Base-by-base conservation (phyloP, 495 filamentous ascomycete genomes). In the Aspergillus funiculosus region DNA sequence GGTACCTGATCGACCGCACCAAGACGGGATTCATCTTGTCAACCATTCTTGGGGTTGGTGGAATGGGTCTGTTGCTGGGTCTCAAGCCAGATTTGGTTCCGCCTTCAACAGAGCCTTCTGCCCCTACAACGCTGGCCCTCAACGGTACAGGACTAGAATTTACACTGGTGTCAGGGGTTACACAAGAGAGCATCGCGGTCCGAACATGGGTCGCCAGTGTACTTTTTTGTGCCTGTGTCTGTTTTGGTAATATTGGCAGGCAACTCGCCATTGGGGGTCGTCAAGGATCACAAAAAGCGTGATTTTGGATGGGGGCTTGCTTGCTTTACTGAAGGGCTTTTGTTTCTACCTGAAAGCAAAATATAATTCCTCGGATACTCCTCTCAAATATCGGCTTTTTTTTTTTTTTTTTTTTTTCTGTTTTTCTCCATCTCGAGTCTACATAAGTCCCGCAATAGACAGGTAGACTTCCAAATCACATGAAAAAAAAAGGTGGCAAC, bases 171-270 rank as follows among this genome's bases (percentile, higher is more conserved):
- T 77, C 77, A 5, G 55, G 81, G 2, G 69, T 86, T 5, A 83
- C 76, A 30, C 79, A 84, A 50, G 89, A 94, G 62, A 83, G 71
- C 44, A 66, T 95, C 17, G 91, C 86, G 9, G 82, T 83, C 26
- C 77, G 77, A 21, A 86, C 87, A 7, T 98, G 92, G 91, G 79
- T 95, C 52, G 73, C 87, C 20, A 94, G 86, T 60, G 89, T 96
- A 24, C 60, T 98, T 53, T 98, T 96, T 68, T 95, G 92, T 62
- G 87, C 82, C 39, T 87, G 86, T 51, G 82, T 97, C 20, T 96
- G 89, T 65, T 96, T 98, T 75, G 92, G 92, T 18, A 96, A 95
- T 63, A 85, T 97, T 56, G 92, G 92, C 6, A 72, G 92, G 50
- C 73, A 88, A 61, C 68, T 96, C 44, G 83, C 85, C 24, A 64